Base-by-base conservation (phyloP, 2,329 filamentous ascomycete genomes). In the Nemania diffusa region DNA sequence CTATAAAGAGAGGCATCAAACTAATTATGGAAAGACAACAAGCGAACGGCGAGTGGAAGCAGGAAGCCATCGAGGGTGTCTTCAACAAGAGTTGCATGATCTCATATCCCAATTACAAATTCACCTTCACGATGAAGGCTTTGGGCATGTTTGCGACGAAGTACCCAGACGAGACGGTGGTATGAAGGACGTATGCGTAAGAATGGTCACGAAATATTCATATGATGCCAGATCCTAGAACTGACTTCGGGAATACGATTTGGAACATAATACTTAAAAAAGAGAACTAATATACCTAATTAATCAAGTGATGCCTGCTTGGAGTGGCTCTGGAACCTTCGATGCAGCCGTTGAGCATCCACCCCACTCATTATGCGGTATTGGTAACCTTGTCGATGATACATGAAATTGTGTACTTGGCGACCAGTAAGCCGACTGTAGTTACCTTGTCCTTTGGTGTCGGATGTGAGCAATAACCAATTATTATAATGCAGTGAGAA, bases 11-110 rank as follows among this genome's bases (percentile, higher is more conserved):
- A 73, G 96, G 91, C 1, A 84, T 97, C 75, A 88, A 86, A 78
- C 83, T 99, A 74, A 87, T 99, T 69, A 95, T 97, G 90, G 82
- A 86, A 32, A 87, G 95, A 56, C 96, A 99, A 82, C 90, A 93
- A 79, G 78, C 84, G 2, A 97, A 97, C 76, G 96, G 96, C 37
- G 94, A 97, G 82, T 99, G 96, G 96, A 78, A 92, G 72, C 94
- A 97, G 78, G 96, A 98, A 80, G 91, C 92, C 0, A 98, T 99
- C 74, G 96, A 99, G 79, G 96, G 96, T 1, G 96, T 99, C 11
- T 99, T 99, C 82, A 99, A 99, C 82, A 97, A 97, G 84, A 96
- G 91, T 75, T 98, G 95, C 84, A 98, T 97, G 93, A 99, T 99
- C 72, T 96, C 93, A 0, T 99, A 99, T 77, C 95, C 95, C 50